Base-by-base conservation (phyloP, 176 grass and related monocot species). In the Eleusine indica region DNA sequence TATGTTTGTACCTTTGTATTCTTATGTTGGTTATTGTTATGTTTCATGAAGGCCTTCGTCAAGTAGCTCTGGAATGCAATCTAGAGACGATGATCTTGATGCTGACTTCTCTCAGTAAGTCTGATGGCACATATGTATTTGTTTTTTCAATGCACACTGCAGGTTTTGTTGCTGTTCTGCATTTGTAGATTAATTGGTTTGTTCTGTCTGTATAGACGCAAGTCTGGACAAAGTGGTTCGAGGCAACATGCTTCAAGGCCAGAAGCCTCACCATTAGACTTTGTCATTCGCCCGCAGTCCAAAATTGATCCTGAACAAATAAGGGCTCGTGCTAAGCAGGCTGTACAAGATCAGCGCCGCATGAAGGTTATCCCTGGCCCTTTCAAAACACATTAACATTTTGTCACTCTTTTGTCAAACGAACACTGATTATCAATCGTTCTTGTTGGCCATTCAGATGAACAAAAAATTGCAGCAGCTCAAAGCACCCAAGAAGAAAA, bases 191-290 rank as follows among this genome's bases (percentile, higher is more conserved):
- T 83, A 56, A 70, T 76, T 76, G 4, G 76, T 64, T 19, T 76
- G 29, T 83, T 8, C 60, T 66, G 30, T 76, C 44, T 67, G 72
- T 70, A 10, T 72, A 88, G 87, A 44, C 82, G 91, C 29, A 94
- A 89, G 74, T 81, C 91, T 35, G 89, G 93, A 16, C 91, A 88
- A 75, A 68, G 79, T 80, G 66, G 85, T 83, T 58, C 95, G 70
- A 92, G 90, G 85, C 93, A 98, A 68, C 91, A 89, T 82, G 91
- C 93, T 73, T 93, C 93, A 40, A 90, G 93, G 75, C 93, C 96
- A 66, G 96, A 99, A 94, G 91, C 96, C 19, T 93, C 89, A 5
- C 89, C 96, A n/a, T 79, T 99, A 75, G 96, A 99, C 89, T 99
- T 90, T 54, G 65, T 96, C 75, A 87, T 99, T 60, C 89, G 96